Base-by-base conservation (phyloP, 495 filamentous ascomycete genomes). In the Penicillium verhagenii region DNA sequence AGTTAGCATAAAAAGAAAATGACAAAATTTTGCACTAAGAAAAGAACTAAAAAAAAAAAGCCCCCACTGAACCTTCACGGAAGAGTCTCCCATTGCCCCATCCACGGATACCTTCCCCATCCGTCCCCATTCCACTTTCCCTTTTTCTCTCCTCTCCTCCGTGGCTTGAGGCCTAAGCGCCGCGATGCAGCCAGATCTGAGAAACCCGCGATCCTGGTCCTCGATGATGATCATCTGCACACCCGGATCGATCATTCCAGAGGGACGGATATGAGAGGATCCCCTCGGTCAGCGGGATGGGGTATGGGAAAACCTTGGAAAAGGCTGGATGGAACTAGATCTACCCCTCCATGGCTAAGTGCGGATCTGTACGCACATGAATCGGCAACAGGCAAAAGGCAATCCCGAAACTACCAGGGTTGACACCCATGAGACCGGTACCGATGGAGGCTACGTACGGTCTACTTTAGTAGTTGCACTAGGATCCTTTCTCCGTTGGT, bases 131-230 rank as follows among this genome's bases (percentile, higher is more conserved):
- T 47, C 49, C 47, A 31, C 28, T 11, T 10, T 31, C 43, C 37
- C 40, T 26, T 37, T 19, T 35, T 2, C n/a, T 24, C 43, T 49
- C 44, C 53, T 16, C 46, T 43, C 39, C 13, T 20, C 7, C n/a
- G 16, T 20, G 16, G 21, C 42, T 24, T 16, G 42, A 26, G 53
- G 50, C 43, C 50, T 40, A 57, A 50, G 48, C 54, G 48, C 26
- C 16, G 37, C 18, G 16, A 25, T 33, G 21, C 47, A 46, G 25
- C 52, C n/a, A 20, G 40, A 53, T 52, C 53, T 40, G 16, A 14
- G 6, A 35, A 47, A 47, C 60, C 63, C 38, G 49, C 47, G 39
- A 29, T 45, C 58, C 53, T 57, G 60, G 60, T 59, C 39, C 21
- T 37, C 47, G 18, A 40, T 24, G 58, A 29, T 20, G 53, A 57